Base-by-base conservation (phyloP, 306 rosid species). In the Begonia masoniana region DNA sequence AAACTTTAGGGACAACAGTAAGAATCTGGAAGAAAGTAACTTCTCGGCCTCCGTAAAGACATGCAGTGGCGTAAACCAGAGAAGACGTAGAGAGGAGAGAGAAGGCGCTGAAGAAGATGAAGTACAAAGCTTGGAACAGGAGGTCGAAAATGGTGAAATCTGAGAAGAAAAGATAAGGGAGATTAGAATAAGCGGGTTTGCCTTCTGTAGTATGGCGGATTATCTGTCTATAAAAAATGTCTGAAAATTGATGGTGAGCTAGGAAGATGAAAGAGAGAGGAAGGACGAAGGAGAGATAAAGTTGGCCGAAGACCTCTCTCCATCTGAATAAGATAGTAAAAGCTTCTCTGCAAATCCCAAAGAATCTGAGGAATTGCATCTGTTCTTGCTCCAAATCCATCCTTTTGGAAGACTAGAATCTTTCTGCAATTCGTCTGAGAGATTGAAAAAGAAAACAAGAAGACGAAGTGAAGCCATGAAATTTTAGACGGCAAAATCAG, bases 301-400 rank as follows among this genome's bases (percentile, higher is more conserved):
- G 79, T 35, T 79, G 80, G 76, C 56, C 58, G 74, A 86, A 77
- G 61, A 82, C 63, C 55, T 69, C 82, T 6, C 75, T 54, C 76
- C 81, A 75, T 67, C 77, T 35, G 23, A 17, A 0, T 13, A 86
- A 56, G 56, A 75, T 71, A 48, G 75, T 77, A 78, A 8, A 59
- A 50, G 95, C 52, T 71, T 86, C 95, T 68, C 39, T 71, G 75
- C 41, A 71, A 49, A 82, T 68, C 5, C 66, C 85, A 12, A 69
- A 55, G 42, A 79, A 21, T 1, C 93, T 80, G 6, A 82, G 68
- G 24, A 71, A 71, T 39, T 82, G 83, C 78, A 79, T 62, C 49
- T 82, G 88, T 77, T 82, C 85, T 67, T 75, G 88, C 61, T 82
- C 83, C 51, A 56, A 66, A 35, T 85, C 93, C 93, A 85, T 85